phyloP scores from a whole-genome alignment of 1,139 yeast species.

The Arxiozyma slooffiae region DNA sequence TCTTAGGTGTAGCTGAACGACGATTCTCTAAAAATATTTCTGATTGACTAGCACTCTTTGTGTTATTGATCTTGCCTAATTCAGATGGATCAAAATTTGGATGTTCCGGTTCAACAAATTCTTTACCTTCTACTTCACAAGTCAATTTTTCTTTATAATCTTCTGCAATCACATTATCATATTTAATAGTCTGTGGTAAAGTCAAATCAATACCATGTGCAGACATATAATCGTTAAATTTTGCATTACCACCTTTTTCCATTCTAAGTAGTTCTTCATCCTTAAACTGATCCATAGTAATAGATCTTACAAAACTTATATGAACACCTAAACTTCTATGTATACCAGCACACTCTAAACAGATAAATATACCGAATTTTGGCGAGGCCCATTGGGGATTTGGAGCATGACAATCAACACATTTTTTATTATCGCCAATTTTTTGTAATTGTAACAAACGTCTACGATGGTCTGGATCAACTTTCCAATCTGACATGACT shows the following conservation, averaged over 20 bases:
- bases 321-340: conserved; percentile 97
- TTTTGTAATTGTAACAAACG: conserved; percentile 73
- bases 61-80: conserved; percentile 8
- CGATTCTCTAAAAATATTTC: conserved; percentile 22
- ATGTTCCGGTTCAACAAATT: conserved; percentile 60
- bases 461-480: conserved; percentile 84
- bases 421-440: conserved; percentile 70
- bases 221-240: conserved; percentile 57
- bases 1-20: conserved; percentile 36
- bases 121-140: conserved; percentile 63
- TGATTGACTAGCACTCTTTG: conserved; percentile 9
- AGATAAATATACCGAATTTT: conserved; percentile 89
- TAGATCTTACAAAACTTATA: conserved; percentile 89
- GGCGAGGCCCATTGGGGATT: conserved; percentile 99
- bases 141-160: conserved; percentile 80
- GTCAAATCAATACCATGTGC: conserved; percentile 62
- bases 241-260: conserved; percentile 92
- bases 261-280: conserved; percentile 80
- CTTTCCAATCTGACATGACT: conserved; percentile 52
- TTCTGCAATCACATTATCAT: conserved; percentile 83
- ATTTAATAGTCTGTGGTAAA: conserved; percentile 63
- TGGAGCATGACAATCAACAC: conserved; percentile 91
- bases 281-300: conserved; percentile 95
- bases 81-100: conserved; percentile 32
- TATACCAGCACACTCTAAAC: conserved; percentile 94